Percentiles rank a stretch among this genome's conserved stretches.
phyloP scores from a whole-genome alignment of 768 basidiomycete species.

The Pleurotus tuoliensis region DNA sequence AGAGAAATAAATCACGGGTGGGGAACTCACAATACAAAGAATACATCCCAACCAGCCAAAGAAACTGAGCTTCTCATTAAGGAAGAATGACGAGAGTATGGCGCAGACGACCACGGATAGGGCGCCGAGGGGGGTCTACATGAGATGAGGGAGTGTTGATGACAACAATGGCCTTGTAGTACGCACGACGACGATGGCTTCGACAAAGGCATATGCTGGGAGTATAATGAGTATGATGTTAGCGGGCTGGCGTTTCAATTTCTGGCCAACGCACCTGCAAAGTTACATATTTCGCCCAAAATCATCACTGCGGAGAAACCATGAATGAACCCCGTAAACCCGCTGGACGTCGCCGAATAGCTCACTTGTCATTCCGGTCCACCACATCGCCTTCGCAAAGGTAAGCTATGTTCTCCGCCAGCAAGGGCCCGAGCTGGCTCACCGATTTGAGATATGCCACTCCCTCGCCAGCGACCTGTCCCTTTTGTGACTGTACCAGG shows the following conservation, averaged over 20 bases:
- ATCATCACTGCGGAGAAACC: conserved; percentile 69
- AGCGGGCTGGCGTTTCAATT: conserved; percentile 20
- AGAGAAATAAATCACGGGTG: background rate
- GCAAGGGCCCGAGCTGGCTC: conserved; percentile 24
- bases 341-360: conserved; percentile 8
- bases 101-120: conserved; percentile 95
- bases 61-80: conserved; percentile 89
- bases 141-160: conserved; percentile 2
- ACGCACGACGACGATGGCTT: conserved; percentile 87
- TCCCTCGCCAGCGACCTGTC: conserved; percentile 76
- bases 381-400: conserved; percentile 74
- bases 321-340: too few relatives aligned
- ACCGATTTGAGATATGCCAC: conserved; percentile 95
- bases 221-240: conserved; percentile 9
- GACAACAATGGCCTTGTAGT: background rate
- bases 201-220: conserved; percentile 81
- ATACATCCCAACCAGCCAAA: conserved; percentile 97
- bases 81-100: conserved; percentile 87
- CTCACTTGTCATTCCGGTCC: conserved; percentile 87
- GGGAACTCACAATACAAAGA: conserved; percentile 74
- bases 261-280: conserved; percentile 54
- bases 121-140: conserved; percentile 88
- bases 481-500: conserved; percentile 74
- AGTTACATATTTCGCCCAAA: conserved; percentile 83
- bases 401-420: too few relatives aligned